Percentiles rank a stretch among this genome's conserved stretches.
These are phyloP conservation scores for Brassica nigra DNA, from an alignment of 345 rosid species.

Conservation along the genomic window DNA sequence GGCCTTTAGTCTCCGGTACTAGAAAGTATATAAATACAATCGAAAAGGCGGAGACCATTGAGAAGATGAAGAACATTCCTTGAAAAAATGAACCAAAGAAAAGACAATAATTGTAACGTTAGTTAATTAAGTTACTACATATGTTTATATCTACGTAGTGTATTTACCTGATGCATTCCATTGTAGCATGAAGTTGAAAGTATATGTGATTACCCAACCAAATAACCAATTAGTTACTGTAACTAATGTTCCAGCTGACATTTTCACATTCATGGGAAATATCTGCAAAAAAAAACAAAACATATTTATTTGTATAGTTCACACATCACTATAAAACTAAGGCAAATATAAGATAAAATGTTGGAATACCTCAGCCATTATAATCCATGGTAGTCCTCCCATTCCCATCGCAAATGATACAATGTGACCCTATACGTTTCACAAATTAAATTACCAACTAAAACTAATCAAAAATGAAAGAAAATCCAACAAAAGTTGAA, in stretches of 20 bases:
- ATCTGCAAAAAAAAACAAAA: constrained; percentile 40
- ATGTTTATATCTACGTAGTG: neutral
- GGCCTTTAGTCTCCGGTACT: constrained; percentile 67
- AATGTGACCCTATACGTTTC: constrained; percentile 45
- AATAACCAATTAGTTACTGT: constrained; percentile 47
- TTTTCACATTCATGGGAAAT: constrained; percentile 55
- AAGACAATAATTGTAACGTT: neutral
- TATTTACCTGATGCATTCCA: constrained; percentile 56
- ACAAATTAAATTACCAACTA: neutral
- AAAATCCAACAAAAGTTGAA: neutral
- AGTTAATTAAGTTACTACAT: neutral
- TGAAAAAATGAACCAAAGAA: neutral
- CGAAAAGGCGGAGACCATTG: constrained; percentile 40
- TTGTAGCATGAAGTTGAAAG: constrained; percentile 54
- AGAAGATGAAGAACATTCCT: constrained; percentile 46
- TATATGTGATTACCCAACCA: constrained; percentile 49
- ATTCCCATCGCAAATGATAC: constrained; percentile 48
- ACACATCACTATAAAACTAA: neutral
- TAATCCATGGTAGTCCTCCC: constrained; percentile 57
- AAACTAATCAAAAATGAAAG: constrained; percentile 5
- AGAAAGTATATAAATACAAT: constrained; percentile 49
- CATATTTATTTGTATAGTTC: neutral
- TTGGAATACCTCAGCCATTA: constrained; percentile 64
- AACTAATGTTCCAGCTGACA: constrained; percentile 58
- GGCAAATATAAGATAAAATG: neutral